These are phyloP conservation scores for Forsythia suspensa DNA, from an alignment of 257 asterid genomes.

Conservation along the genomic window DNA sequence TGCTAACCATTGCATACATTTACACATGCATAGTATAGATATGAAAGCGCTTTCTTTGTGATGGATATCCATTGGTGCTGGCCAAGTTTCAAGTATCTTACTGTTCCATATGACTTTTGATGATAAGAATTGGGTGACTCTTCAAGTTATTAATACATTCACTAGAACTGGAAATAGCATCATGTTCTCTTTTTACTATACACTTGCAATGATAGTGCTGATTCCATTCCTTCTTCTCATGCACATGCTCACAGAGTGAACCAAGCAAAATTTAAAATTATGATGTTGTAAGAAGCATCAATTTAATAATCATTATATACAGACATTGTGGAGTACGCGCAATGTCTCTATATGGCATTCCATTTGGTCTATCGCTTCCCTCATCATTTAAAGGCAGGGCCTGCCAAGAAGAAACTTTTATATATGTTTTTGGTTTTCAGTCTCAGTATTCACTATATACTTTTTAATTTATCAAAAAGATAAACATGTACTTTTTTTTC, in stretches of 20 bases:
- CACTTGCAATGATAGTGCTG: slow-evolving; percentile 5
- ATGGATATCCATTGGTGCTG: not conserved
- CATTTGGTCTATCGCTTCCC: not conserved
- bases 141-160: not conserved
- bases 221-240: not conserved
- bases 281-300: not conserved
- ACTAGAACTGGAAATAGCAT: slow-evolving; percentile 3
- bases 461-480: not conserved
- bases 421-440: not conserved
- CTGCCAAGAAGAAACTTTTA: not conserved
- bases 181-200: slow-evolving; percentile 2
- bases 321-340: not conserved
- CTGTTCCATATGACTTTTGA: not conserved
- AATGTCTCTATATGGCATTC: not conserved
- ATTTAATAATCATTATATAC: not conserved
- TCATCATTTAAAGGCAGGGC: not conserved
- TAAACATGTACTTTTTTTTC: not conserved
- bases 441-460: not conserved
- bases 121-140: slow-evolving; percentile 5
- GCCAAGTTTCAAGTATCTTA: not conserved
- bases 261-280: not conserved
- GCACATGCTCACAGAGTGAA: not conserved
- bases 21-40: not conserved
- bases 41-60: not conserved
- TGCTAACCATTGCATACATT: not conserved